Evolutionary conservation across 2,329 filamentous ascomycete species (phyloP), one percentile per base, ranked within the genome.

Genomic region (Aspergillus luchuensis): DNA sequence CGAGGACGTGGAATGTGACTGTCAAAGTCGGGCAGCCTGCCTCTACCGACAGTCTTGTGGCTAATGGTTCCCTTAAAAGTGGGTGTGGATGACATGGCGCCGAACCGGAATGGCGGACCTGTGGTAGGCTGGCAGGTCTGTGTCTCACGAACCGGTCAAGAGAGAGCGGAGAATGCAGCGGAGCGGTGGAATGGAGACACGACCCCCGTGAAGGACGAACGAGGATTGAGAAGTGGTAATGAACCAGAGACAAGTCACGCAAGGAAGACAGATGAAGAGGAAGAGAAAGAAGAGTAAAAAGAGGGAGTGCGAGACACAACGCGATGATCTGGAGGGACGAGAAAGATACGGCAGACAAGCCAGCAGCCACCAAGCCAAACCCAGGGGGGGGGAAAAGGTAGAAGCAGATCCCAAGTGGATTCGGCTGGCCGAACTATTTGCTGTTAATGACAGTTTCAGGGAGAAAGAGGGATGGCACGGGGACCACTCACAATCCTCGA

Each of bases 1-100:
- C 86, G 85, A 57, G 86, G 86, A 64, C 87, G 83, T 66, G 85
- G 86, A 71, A 89, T 89, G 73, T 79, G 79, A 56, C 83, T 82
- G 66, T 79, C 76, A 71, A 84, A 86, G 61, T 78, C 73, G 61
- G 81, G 81, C 65, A 84, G 76, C 74, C 81, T 82, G 63, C 79
- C 81, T 74, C 84, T 79, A 66, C 80, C 78, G 71, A 87, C 85
- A 57, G 76, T 79, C 68, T 80, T 79, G 66, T 76, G 74, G 57
- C 60, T 73, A 63, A 84, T 84, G 52, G 84, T 87, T 63, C 84
- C 84, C 73, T 85, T 79, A 74, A 82, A 83, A 57, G 85, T 87
- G 68, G 86, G 70, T 58, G 83, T 80, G 69, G 82, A 77, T 68
- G 85, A 87, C 85, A 88, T 88, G 48, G 57, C 52, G 53, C 52